These are phyloP conservation scores for Yarrowia sp. DNA, from an alignment of 805 yeast genomes.

Conservation along the genomic window DNA sequence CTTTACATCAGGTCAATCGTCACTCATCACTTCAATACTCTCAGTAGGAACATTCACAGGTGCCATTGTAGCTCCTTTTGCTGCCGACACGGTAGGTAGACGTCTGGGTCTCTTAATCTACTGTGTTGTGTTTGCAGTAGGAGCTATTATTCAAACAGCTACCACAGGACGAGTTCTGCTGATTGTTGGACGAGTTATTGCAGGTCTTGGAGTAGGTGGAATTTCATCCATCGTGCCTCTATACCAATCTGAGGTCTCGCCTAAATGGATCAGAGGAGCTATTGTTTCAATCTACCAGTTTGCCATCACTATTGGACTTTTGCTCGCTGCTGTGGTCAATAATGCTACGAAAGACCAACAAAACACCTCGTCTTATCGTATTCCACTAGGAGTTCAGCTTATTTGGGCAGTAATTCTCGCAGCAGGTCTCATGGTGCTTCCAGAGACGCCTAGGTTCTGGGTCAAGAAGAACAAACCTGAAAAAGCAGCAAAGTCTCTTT, in stretches of 20 bases:
- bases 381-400: slow-evolving; percentile 55
- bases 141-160: slow-evolving; percentile 72
- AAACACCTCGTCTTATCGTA: slow-evolving; percentile 54
- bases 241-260: slow-evolving; percentile 78
- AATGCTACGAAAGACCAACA: slow-evolving; percentile 43
- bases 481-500: slow-evolving; percentile 68
- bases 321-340: slow-evolving; percentile 53
- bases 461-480: slow-evolving; percentile 70
- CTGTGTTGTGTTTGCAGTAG: slow-evolving; percentile 67
- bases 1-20: slow-evolving; percentile 68
- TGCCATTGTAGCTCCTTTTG: slow-evolving; percentile 61
- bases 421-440: slow-evolving; percentile 71
- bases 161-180: slow-evolving; percentile 63
- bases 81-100: slow-evolving; percentile 80
- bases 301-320: slow-evolving; percentile 73
- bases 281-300: slow-evolving; percentile 77
- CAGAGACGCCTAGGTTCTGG: slow-evolving; percentile 81
- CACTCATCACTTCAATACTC: slow-evolving; percentile 75
- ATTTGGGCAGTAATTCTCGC: slow-evolving; percentile 83
- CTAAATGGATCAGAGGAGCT: slow-evolving; percentile 78
- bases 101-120: slow-evolving; percentile 67
- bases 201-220: slow-evolving; percentile 81
- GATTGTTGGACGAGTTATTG: slow-evolving; percentile 73
- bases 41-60: slow-evolving; percentile 83
- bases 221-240: slow-evolving; percentile 77